A percentile compares a stretch with the other conserved stretches of the same genome.
These are phyloP conservation scores for Collybia mongolica DNA, from an alignment of 768 basidiomycete species.

Conservation along the genomic window DNA sequence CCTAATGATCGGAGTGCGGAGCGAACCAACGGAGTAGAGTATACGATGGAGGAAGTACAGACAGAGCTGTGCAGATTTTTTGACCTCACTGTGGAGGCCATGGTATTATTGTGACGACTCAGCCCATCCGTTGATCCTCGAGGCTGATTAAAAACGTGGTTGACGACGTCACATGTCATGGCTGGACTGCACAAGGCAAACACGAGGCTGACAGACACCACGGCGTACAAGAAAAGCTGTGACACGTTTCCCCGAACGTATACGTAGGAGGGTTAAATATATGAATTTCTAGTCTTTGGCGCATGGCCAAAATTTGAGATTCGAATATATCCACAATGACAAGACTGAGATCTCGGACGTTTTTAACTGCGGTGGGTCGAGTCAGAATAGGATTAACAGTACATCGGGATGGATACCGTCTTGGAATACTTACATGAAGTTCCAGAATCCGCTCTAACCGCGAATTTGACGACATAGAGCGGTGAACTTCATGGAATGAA, in stretches of 20 bases:
- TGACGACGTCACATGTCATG: neutral
- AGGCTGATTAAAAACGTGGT: neutral
- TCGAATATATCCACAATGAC: neutral
- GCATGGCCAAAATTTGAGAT: no score
- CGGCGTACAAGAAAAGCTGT: neutral
- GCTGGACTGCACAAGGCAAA: neutral
- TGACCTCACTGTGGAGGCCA: neutral
- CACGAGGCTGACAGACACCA: slow-evolving; percentile 3
- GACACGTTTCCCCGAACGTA: neutral
- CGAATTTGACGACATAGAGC: no score
- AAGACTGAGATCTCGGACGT: neutral
- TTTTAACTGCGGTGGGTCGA: neutral
- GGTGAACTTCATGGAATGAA: no score
- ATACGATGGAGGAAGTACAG: neutral
- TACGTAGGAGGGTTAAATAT: neutral
- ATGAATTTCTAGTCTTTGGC: no score
- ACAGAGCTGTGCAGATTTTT: neutral
- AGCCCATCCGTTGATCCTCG: slow-evolving; percentile 1
- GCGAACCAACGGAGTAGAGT: neutral
- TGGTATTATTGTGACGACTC: neutral
- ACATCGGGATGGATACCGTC: no score
- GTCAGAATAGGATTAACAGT: neutral
- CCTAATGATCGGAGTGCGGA: neutral
- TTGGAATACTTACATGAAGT: no score
- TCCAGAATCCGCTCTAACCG: no score